Evolutionary conservation across 2,329 filamentous ascomycete genomes (phyloP).

Genomic region (Cytospora mali): DNA sequence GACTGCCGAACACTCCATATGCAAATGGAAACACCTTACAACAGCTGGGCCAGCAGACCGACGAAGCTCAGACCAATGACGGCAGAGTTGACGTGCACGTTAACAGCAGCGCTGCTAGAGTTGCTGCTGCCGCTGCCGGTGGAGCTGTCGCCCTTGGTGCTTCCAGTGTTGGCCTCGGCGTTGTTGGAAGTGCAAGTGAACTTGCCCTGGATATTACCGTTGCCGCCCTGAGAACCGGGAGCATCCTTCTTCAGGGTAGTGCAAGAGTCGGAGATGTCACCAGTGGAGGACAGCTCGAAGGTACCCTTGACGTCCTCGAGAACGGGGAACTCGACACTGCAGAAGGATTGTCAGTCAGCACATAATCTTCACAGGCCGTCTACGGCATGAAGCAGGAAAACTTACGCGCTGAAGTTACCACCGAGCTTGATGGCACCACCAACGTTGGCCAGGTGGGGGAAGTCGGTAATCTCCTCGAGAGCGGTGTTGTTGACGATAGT

Average conservation of each 20-base stretch:
- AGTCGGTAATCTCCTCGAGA: conserved; percentile 65
- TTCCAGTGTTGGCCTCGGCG: conserved; percentile 55
- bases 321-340: conserved; percentile 69
- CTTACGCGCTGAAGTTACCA: conserved; percentile 83
- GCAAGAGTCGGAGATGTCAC: conserved; percentile 61
- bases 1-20: conserved; percentile 24
- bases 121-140: conserved; percentile 36
- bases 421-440: conserved; percentile 82
- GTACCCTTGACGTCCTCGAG: conserved; percentile 71
- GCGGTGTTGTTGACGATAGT: conserved; percentile 89
- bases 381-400: conserved; percentile 32
- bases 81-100: conserved; percentile 50
- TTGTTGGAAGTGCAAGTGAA: conserved; percentile 55
- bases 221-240: conserved; percentile 41
- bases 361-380: not conserved
- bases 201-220: conserved; percentile 51
- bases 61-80: conserved; percentile 51
- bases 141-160: conserved; percentile 37
- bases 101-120: conserved; percentile 44
- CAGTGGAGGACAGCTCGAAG: conserved; percentile 70
- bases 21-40: conserved; percentile 45
- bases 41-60: conserved; percentile 52
- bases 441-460: conserved; percentile 69
- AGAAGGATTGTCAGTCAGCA: conserved; percentile 37
- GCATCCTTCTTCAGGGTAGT: conserved; percentile 52